These are phyloP conservation scores for Aspergillus fijiensis DNA, from an alignment of 2,329 filamentous ascomycete species.

Conservation along the genomic window DNA sequence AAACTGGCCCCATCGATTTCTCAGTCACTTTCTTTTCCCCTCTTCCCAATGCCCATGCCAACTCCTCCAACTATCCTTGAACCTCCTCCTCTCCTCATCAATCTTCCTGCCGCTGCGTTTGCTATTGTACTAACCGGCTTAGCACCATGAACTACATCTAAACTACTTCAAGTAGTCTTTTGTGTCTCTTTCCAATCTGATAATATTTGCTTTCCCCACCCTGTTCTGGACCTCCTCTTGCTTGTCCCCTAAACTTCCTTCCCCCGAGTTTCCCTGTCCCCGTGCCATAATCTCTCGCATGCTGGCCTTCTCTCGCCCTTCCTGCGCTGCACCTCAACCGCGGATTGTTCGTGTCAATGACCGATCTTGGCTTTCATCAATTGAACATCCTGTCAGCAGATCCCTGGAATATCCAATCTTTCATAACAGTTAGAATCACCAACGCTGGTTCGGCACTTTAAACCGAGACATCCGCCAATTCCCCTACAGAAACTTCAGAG, in stretches of 20 bases:
- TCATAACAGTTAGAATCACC: not conserved
- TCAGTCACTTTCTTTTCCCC: conserved; percentile 11
- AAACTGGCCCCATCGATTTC: conserved; percentile 25
- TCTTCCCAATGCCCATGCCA: not conserved
- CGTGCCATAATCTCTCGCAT: not conserved
- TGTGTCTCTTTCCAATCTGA: not conserved
- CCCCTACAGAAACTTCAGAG: conserved; percentile 2
- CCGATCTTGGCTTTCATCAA: conserved; percentile 2
- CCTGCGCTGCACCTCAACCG: not conserved
- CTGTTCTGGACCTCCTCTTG: not conserved
- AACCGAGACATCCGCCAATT: conserved; percentile 1
- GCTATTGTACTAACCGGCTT: not conserved
- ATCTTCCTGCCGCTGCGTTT: not conserved
- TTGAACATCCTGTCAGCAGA: not conserved
- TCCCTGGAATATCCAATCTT: not conserved
- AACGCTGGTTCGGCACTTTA: not conserved
- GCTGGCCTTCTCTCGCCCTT: not conserved
- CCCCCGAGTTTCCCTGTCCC: not conserved
- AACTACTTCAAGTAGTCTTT: not conserved
- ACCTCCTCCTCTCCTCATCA: not conserved
- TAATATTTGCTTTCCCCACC: not conserved
- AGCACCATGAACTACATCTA: not conserved
- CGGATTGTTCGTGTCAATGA: conserved; percentile 4
- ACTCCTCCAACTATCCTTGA: too few relatives aligned
- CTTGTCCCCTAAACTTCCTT: not conserved